These are phyloP conservation scores for Coemansia sp. DNA, from an alignment of 192 early-diverging fungal species.

Conservation along the genomic window DNA sequence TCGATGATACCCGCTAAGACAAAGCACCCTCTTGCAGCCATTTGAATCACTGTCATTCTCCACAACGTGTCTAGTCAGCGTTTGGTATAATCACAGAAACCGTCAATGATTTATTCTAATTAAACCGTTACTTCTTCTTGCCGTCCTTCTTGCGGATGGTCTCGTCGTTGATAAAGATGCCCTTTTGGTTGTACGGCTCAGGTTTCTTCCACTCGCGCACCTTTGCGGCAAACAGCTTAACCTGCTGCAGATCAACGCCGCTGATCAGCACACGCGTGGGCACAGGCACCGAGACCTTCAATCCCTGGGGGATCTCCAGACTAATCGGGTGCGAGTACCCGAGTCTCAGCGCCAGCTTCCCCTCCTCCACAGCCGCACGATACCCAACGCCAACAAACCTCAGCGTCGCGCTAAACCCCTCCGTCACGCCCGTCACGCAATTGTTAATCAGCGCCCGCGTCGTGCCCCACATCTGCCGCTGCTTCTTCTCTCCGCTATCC, in stretches of 20 bases:
- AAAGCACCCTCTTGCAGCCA: too few relatives aligned
- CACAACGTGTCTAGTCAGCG: too few relatives aligned
- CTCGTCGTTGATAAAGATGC: conserved; percentile 97
- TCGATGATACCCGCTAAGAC: too few relatives aligned
- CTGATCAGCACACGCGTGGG: conserved; percentile 84
- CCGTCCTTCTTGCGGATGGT: conserved; percentile 98
- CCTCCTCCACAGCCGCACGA: conserved; percentile 75
- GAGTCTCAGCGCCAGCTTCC: conserved; percentile 70
- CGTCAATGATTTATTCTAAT: too few relatives aligned
- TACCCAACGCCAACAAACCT: conserved; percentile 93
- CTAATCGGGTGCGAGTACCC: conserved; percentile 85
- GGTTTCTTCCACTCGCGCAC: conserved; percentile 88
- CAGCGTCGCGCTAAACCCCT: conserved; percentile 81
- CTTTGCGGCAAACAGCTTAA: conserved; percentile 90
- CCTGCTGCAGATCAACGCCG: conserved; percentile 72
- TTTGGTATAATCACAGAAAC: too few relatives aligned
- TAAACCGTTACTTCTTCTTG: conserved; percentile 76
- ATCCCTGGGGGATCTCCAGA: conserved; percentile 75
- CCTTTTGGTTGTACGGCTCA: conserved; percentile 99
- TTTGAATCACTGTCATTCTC: too few relatives aligned
- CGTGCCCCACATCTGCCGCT: conserved; percentile 96
- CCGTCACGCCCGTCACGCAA: conserved; percentile 84
- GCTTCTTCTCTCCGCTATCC: conserved; percentile 65
- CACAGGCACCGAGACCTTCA: conserved; percentile 69
- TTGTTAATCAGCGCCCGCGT: conserved; percentile 84